These are phyloP conservation scores for Mycena metata DNA, from an alignment of 768 basidiomycete genomes.

Conservation along the genomic window DNA sequence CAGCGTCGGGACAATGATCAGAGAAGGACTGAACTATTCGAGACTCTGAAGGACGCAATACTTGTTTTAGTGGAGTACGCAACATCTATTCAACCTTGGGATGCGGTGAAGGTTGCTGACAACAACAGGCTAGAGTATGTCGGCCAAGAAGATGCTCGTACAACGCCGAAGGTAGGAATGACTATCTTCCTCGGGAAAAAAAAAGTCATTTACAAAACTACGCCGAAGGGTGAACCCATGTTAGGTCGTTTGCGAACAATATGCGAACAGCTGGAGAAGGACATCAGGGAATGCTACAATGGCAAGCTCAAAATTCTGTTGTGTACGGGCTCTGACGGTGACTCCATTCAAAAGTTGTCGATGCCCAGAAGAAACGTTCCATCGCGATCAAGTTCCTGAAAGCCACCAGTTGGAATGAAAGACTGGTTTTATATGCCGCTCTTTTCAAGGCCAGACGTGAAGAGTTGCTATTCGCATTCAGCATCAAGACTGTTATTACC, in stretches of 20 bases:
- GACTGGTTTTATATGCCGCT: constrained; percentile 7
- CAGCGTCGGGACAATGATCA: constrained; percentile 23
- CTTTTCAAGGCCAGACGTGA: constrained; percentile 23
- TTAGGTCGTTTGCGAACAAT: constrained; percentile 20
- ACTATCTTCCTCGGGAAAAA: too few relatives aligned
- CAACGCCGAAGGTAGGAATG: too few relatives aligned
- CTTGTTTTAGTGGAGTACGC: constrained; percentile 27
- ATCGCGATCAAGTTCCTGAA: constrained; percentile 29
- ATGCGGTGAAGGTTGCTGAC: background rate
- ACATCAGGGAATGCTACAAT: constrained; percentile 32
- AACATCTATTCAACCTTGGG: background rate
- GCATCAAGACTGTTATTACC: constrained; percentile 13
- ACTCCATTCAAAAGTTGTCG: constrained; percentile 11
- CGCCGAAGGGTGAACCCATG: constrained; percentile 12
- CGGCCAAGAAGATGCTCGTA: constrained; percentile 20
- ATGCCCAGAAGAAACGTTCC: too few relatives aligned
- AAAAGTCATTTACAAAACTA: too few relatives aligned
- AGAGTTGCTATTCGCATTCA: constrained; percentile 10
- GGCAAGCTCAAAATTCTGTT: too few relatives aligned
- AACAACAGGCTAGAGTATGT: constrained; percentile 7
- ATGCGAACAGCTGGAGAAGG: constrained; percentile 22
- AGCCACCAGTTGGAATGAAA: constrained; percentile 25
- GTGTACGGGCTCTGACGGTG: too few relatives aligned
- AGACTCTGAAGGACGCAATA: constrained; percentile 27
- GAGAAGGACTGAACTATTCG: constrained; percentile 15